phyloP scores from a whole-genome alignment of 805 yeast genomes.

The Metschnikowia cubensis region DNA sequence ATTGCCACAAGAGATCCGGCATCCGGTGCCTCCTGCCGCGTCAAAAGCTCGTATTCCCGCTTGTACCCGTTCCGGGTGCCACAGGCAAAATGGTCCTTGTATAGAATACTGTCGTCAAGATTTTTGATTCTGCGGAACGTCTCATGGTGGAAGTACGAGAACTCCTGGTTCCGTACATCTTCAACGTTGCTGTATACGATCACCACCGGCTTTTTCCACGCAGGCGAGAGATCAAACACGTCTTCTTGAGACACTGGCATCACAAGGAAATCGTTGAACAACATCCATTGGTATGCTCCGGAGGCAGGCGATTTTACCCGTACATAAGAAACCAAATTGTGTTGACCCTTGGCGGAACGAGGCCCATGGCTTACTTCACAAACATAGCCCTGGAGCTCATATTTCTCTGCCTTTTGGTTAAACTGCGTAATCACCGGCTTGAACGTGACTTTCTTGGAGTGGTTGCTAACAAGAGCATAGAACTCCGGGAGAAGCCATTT shows the following conservation, averaged over 20 bases:
- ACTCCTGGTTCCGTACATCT: slow-evolving; percentile 37
- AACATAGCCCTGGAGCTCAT: slow-evolving; percentile 65
- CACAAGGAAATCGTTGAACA: slow-evolving; percentile 91
- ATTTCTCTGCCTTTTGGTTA: slow-evolving; percentile 39
- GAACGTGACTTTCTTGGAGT: slow-evolving; percentile 33
- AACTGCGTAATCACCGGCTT: slow-evolving; percentile 29
- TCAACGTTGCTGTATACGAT: slow-evolving; percentile 58
- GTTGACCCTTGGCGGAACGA: slow-evolving; percentile 36
- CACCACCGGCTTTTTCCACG: slow-evolving; percentile 84
- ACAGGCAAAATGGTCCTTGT: slow-evolving; percentile 69
- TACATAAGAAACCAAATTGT: slow-evolving; percentile 59
- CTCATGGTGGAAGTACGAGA: slow-evolving; percentile 33
- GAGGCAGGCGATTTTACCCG: slow-evolving; percentile 31
- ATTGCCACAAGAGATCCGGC: slow-evolving; percentile 82
- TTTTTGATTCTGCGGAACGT: slow-evolving; percentile 17
- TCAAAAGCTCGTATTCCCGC: slow-evolving; percentile 65
- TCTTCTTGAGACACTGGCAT: slow-evolving; percentile 70
- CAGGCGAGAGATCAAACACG: slow-evolving; percentile 62
- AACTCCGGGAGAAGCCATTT: slow-evolving; percentile 65
- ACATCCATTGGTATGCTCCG: slow-evolving; percentile 55
- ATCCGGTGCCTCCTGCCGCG: slow-evolving; percentile 64
- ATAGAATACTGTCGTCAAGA: slow-evolving; percentile 62
- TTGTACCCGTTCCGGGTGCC: slow-evolving; percentile 56
- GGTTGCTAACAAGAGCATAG: slow-evolving; percentile 35
- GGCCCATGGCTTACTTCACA: slow-evolving; percentile 57